Conservation (phyloP, 1,139 yeast genomes). For the Debaryomycetaceae sp. region DNA sequence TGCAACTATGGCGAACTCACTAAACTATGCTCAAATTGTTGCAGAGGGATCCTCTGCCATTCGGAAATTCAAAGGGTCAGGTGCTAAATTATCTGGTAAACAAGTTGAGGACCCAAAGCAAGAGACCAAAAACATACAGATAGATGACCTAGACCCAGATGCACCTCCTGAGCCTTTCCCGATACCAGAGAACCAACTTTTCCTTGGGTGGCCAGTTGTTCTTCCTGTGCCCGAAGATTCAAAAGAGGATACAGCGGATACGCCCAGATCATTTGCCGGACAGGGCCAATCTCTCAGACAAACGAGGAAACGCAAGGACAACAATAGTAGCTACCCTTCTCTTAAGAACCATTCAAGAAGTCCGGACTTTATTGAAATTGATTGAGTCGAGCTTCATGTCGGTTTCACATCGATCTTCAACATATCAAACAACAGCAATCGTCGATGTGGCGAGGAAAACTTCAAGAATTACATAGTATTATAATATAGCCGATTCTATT, state of each 20-base stretch:
- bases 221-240: conserved; percentile 57
- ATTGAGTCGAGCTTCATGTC: conserved; percentile 27
- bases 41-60: conserved; percentile 30
- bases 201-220: conserved; percentile 88
- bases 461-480: no score
- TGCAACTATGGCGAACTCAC: conserved; percentile 78
- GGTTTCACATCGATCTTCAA: no score
- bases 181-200: conserved; percentile 81
- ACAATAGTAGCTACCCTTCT: conserved; percentile 34
- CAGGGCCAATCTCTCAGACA: conserved; percentile 71
- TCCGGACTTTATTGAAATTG: conserved; percentile 80
- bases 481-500: no score
- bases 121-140: conserved; percentile 16
- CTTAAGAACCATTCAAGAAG: conserved; percentile 54
- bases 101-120: conserved; percentile 20
- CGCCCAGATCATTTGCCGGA: conserved; percentile 46
- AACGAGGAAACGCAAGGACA: conserved; percentile 69
- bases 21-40: conserved; percentile 63
- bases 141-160: conserved; percentile 43
- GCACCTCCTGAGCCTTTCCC: conserved; percentile 70
- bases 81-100: conserved; percentile 73
- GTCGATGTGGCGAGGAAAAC: no score
- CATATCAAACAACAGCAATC: no score
- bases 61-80: conserved; percentile 54
- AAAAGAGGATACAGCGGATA: conserved; percentile 24